Evolutionary conservation across 169 alveolate genomes (phyloP).

Genomic region (Haemoproteus tartakovskyi): DNA sequence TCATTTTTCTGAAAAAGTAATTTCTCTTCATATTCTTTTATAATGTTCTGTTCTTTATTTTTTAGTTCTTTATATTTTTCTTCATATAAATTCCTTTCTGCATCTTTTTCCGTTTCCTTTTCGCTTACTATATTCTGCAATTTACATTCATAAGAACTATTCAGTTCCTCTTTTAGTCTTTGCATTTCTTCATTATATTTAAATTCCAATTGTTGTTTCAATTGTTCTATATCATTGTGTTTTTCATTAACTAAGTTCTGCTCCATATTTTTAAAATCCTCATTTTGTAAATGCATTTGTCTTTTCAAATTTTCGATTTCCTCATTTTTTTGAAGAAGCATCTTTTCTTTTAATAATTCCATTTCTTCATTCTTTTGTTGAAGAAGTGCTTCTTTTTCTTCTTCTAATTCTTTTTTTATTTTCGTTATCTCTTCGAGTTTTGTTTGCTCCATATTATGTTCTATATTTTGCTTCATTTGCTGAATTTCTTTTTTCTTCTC

Average conservation of each 20-base stretch:
- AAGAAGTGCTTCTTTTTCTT: constrained; percentile 13
- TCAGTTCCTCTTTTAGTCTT: neutral
- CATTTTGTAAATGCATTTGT: constrained; percentile 10
- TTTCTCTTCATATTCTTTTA: constrained; percentile 1
- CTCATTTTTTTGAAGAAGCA: constrained; percentile 1
- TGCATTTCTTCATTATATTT: constrained; percentile 1
- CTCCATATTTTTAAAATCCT: neutral
- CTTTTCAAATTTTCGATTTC: constrained; percentile 15
- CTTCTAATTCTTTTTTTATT: neutral
- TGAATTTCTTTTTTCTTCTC: constrained; percentile 49
- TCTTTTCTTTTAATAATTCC: constrained; percentile 8
- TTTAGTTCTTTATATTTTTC: neutral
- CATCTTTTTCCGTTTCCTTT: neutral
- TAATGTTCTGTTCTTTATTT: neutral
- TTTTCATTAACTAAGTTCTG: neutral
- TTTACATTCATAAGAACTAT: constrained; percentile 1
- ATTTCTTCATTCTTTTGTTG: constrained; percentile 8
- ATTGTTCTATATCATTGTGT: neutral
- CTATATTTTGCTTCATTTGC: constrained; percentile 1
- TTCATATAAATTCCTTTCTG: constrained; percentile 3
- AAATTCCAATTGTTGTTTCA: constrained; percentile 4
- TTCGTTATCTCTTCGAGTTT: constrained; percentile 6
- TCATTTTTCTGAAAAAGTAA: neutral
- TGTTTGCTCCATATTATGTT: constrained; percentile 10
- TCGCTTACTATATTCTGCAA: neutral